Base-by-base conservation (phyloP, 768 basidiomycete species). In the Termitomyces sp. region DNA sequence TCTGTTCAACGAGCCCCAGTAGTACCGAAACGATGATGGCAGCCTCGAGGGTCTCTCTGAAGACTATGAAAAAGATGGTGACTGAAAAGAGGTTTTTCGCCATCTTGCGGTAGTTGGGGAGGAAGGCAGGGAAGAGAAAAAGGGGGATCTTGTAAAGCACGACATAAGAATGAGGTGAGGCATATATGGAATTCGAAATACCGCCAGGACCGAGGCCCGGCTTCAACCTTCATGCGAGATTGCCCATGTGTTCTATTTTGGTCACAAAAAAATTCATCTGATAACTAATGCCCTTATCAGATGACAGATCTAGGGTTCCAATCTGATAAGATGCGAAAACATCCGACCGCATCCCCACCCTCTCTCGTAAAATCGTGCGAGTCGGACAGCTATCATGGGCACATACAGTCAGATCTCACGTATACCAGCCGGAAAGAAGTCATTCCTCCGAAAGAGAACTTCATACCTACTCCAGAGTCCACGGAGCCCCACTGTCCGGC, bases 41-140 rank as follows among this genome's bases (percentile, higher is more conserved):
- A 4, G 94, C 91, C 79, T 97, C 95, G 64, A 97, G 83, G 5
- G 93, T 91, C 83, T 97, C 95, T 71, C 95, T 86, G 74, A 96
- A 94, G 76, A 96, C 87, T 76, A 97, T 94, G 83, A 98, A 94
- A 81, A 95, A 97, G 67, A 98, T 94, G 69, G 94, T 87, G 59
- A 96, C 83, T 60, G 91, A 92, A 76, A 97, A 97, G 59, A 95
- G 77, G 69, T 86, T 83, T 63, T 82, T 82, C 17, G 82, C 77
- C 92, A 94, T 93, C 60, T 66, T 68, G 59, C 66, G 64, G 34
- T 10, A 3, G 11, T 15, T n/a, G 8, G n/a, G 61, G 46, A 15
- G 53, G 55, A 36, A 49, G 56, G 51, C 65, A 60, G 45, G 59
- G 60, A 63, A 42, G 59, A 58, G 62, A 51, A 14, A n/a, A 20